Evolutionary conservation across 345 rosid species (phyloP), one percentile per base, ranked within the genome.

Genomic region (Lagerstroemia speciosa): DNA sequence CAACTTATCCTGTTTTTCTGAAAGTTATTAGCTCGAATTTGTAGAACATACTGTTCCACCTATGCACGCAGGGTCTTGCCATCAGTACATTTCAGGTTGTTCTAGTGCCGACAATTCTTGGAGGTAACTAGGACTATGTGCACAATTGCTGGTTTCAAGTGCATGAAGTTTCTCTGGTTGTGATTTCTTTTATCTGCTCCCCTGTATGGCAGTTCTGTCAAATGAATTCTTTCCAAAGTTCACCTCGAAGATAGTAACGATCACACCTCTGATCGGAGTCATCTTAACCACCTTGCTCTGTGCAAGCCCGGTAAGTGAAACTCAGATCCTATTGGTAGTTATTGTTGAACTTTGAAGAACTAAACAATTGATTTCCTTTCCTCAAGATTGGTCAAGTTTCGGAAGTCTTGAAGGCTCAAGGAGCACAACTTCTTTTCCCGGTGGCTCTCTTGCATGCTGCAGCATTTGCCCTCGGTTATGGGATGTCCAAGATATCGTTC

Each of bases 51-150:
- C 57, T 41, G 70, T 60, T 73, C 62, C 45, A n/a, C 32, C 36
- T 36, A 37, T 67, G 40, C 69, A 69, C 76, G 69, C 86, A 94
- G 97, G 97, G 97, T 66, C 83, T 91, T 41, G 99, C 97, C 67
- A 46, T 93, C 64, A 94, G 99, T 80, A 94, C 99, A 62, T 94
- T 94, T 68, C 99, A 94, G 85, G 97, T 94, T 58, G 99, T 94
- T 74, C 77, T 94, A 78, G 81, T 94, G 69, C 96, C 97, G 69
- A 91, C 97, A 27, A 38, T 91, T 53, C 46, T 91, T 62, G 97
- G 97, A 86, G 97, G 97, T 91, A 74, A 72, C 55, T 64, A 36
- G 30, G 62, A 26, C 9, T 38, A 14, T 34, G 30, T n/a, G 3
- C 11, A 27, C 19, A 69, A 62, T 76, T 17, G 58, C 62, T 16